These are phyloP conservation scores for Moesziomyces sp. DNA, from an alignment of 1,284 basidiomycete species.

Conservation along the genomic window DNA sequence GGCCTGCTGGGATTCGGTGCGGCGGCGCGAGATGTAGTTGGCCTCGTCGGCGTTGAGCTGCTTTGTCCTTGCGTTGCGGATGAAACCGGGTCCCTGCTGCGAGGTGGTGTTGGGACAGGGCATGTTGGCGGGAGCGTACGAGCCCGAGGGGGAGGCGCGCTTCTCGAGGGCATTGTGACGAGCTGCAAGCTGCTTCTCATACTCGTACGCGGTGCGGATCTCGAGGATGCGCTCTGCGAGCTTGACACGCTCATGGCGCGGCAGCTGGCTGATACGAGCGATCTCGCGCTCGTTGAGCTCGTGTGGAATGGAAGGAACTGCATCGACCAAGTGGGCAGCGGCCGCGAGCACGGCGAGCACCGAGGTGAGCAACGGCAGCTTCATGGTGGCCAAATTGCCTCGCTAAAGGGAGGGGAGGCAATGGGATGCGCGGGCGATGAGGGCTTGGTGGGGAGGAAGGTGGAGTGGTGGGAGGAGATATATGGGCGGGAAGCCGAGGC, in stretches of 20 bases:
- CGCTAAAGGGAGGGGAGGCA: neutral
- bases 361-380: slow-evolving; percentile 14
- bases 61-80: slow-evolving; percentile 52
- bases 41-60: slow-evolving; percentile 44
- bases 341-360: slow-evolving; percentile 16
- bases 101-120: slow-evolving; percentile 50
- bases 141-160: slow-evolving; percentile 47
- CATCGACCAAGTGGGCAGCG: slow-evolving; percentile 4
- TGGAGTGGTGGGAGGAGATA: too few species aligned
- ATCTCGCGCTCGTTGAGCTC: slow-evolving; percentile 25
- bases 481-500: neutral
- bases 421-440: neutral
- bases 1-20: slow-evolving; percentile 12
- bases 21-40: slow-evolving; percentile 52
- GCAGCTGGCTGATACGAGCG: slow-evolving; percentile 26
- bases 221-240: slow-evolving; percentile 36
- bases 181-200: slow-evolving; percentile 17
- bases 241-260: slow-evolving; percentile 15
- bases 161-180: slow-evolving; percentile 9
- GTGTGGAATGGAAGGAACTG: slow-evolving; percentile 27
- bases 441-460: too few species aligned
- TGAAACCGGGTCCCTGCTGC: slow-evolving; percentile 46
- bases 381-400: slow-evolving; percentile 12
- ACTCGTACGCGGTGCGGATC: slow-evolving; percentile 35
- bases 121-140: slow-evolving; percentile 53